A percentile compares a stretch with the other conserved stretches of the same genome.
phyloP scores from a whole-genome alignment of 1,284 basidiomycete species.

The Cutaneotrichosporon sp. region DNA sequence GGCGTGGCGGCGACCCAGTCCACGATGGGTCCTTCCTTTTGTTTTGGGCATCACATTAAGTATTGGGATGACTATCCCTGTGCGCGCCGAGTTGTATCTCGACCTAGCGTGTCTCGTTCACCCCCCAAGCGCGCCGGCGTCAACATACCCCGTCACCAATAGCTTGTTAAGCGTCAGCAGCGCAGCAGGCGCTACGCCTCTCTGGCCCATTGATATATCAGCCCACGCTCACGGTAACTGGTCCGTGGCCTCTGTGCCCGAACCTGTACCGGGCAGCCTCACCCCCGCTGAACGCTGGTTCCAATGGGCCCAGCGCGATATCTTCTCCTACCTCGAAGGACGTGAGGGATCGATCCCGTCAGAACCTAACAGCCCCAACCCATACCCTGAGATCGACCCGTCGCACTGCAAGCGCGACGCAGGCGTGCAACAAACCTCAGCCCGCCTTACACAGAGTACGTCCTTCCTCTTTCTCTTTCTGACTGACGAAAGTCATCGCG shows the following conservation, averaged over 20 bases:
- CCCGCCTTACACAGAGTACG: conserved; percentile 65
- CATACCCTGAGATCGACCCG: conserved; percentile 50
- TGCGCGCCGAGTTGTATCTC: conserved; percentile 46
- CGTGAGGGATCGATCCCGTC: conserved; percentile 1
- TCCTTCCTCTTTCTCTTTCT: conserved; percentile 11
- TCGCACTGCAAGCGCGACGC: conserved; percentile 66
- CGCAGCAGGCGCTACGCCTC: neutral
- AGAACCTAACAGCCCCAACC: conserved; percentile 13
- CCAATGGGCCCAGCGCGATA: conserved; percentile 39
- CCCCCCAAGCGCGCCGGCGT: conserved; percentile 33
- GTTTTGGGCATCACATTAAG: conserved; percentile 38
- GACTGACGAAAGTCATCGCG: conserved; percentile 60
- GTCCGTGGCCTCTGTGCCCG: neutral
- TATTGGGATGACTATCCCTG: conserved; percentile 46
- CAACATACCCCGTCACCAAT: neutral
- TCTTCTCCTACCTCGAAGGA: conserved; percentile 27
- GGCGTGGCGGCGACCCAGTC: conserved; percentile 43
- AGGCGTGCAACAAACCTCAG: conserved; percentile 67
- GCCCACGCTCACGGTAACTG: neutral
- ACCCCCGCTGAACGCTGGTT: conserved; percentile 50
- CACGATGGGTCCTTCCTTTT: conserved; percentile 48
- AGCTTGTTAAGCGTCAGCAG: neutral
- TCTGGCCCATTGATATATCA: neutral
- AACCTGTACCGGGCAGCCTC: conserved; percentile 11
- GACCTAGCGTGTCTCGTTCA: conserved; percentile 51